phyloP scores from a whole-genome alignment of 2,329 filamentous ascomycete species.

The Penicillium vulpinum region DNA sequence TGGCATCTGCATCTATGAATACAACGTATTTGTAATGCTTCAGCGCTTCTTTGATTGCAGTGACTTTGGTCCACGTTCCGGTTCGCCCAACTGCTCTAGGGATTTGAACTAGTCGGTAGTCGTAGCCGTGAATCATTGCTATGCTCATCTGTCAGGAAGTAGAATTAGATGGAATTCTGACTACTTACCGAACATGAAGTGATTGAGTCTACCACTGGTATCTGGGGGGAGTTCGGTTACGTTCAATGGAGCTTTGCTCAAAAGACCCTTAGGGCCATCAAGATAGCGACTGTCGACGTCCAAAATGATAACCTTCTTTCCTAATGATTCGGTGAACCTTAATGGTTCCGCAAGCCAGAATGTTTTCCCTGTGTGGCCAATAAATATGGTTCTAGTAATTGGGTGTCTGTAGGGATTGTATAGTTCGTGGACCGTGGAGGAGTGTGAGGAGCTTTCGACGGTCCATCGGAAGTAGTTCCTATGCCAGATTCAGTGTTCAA shows the following conservation, averaged over 20 bases:
- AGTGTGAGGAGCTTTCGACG: background rate
- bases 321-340: constrained; percentile 10
- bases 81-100: constrained; percentile 52
- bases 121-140: constrained; percentile 8
- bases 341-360: background rate
- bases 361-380: background rate
- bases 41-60: constrained; percentile 42
- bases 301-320: constrained; percentile 16
- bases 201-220: constrained; percentile 37
- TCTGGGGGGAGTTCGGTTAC: background rate
- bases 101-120: constrained; percentile 38
- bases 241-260: constrained; percentile 11
- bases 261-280: constrained; percentile 12
- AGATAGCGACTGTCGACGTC: constrained; percentile 18
- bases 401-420: background rate
- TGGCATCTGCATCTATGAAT: constrained; percentile 49
- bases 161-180: background rate
- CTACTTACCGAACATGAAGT: constrained; percentile 40
- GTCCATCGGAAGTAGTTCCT: background rate
- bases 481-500: background rate
- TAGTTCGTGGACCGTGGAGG: background rate
- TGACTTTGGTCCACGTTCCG: constrained; percentile 51
- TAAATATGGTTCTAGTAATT: background rate
- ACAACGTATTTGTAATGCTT: constrained; percentile 46
- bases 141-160: background rate